A percentile compares a stretch with the other conserved stretches of the same genome.
Conservation (phyloP, 306 rosid genomes). For the Quercus rubra region DNA sequence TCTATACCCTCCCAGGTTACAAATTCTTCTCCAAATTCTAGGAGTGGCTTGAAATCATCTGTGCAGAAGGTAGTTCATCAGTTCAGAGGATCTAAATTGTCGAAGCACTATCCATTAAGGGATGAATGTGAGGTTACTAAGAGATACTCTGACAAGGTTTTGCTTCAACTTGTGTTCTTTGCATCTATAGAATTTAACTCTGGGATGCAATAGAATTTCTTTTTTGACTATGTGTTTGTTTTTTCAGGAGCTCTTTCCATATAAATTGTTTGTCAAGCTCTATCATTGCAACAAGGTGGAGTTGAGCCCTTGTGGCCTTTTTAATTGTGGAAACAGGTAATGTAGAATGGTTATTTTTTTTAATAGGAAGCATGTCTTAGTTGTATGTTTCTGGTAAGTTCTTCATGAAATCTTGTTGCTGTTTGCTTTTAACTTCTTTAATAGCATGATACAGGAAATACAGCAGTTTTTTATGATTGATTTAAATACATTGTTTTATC, state of each 20-base stretch:
- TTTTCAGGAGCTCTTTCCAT: slow-evolving; percentile 70
- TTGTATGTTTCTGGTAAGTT: slow-evolving; percentile 4
- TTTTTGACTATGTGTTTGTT: not conserved
- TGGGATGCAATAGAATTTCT: slow-evolving; percentile 11
- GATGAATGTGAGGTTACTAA: slow-evolving; percentile 49
- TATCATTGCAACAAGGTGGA: slow-evolving; percentile 72
- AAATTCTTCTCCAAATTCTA: slow-evolving; percentile 46
- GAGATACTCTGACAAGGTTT: slow-evolving; percentile 70
- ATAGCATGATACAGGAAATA: slow-evolving; percentile 6
- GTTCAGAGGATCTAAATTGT: slow-evolving; percentile 68
- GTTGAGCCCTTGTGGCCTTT: slow-evolving; percentile 75
- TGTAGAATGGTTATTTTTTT: not conserved
- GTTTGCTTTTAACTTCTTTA: not conserved
- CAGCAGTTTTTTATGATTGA: not conserved
- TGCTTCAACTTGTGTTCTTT: slow-evolving; percentile 1
- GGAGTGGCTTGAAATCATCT: slow-evolving; percentile 65
- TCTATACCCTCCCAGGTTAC: slow-evolving; percentile 42
- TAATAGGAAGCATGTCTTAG: not conserved
- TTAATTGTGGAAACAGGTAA: slow-evolving; percentile 95
- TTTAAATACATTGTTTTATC: not conserved
- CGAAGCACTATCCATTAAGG: slow-evolving; percentile 37
- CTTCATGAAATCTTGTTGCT: not conserved
- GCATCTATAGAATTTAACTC: not conserved
- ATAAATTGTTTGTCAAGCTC: slow-evolving; percentile 77
- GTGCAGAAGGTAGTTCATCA: slow-evolving; percentile 80